Evolutionary conservation across 2,329 filamentous ascomycete genomes (phyloP).

Genomic region (Nigrograna mackinnonii): DNA sequence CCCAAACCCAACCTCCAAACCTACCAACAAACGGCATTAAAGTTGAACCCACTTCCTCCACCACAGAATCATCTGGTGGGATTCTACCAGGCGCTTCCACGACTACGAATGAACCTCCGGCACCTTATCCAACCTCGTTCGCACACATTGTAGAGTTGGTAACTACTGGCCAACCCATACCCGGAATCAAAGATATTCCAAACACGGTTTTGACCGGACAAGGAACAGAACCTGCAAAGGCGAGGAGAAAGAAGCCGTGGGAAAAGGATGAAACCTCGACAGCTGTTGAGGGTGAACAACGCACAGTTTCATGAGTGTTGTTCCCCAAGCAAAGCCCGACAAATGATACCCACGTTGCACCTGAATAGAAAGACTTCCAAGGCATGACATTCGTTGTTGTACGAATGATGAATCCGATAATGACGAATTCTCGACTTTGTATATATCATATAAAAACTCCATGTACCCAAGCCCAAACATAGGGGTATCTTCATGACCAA

Average conservation of each 20-base stretch:
- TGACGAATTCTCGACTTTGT: no score
- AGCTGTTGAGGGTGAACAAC: not conserved
- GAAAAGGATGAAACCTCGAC: constrained; percentile 60
- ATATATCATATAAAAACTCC: no score
- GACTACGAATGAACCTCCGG: constrained; percentile 46
- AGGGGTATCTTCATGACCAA: no score
- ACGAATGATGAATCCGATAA: no score
- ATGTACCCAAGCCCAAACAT: no score
- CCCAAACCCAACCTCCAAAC: not conserved
- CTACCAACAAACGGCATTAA: constrained; percentile 18
- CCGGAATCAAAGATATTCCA: constrained; percentile 86
- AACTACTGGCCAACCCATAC: constrained; percentile 78
- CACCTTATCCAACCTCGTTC: constrained; percentile 81
- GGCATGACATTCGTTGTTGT: no score
- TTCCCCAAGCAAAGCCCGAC: not conserved
- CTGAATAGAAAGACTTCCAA: no score
- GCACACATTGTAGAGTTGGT: constrained; percentile 85
- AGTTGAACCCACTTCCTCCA: constrained; percentile 11
- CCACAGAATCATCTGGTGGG: constrained; percentile 16
- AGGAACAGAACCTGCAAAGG: constrained; percentile 59
- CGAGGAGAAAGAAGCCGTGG: constrained; percentile 75
- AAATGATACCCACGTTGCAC: no score
- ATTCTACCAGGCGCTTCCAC: constrained; percentile 25
- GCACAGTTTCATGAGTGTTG: not conserved
- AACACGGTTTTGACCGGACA: constrained; percentile 75